Evolutionary conservation across 495 filamentous ascomycete genomes (phyloP), one percentile per base, ranked within the genome.

Genomic region (Elasticomyces elasticus): DNA sequence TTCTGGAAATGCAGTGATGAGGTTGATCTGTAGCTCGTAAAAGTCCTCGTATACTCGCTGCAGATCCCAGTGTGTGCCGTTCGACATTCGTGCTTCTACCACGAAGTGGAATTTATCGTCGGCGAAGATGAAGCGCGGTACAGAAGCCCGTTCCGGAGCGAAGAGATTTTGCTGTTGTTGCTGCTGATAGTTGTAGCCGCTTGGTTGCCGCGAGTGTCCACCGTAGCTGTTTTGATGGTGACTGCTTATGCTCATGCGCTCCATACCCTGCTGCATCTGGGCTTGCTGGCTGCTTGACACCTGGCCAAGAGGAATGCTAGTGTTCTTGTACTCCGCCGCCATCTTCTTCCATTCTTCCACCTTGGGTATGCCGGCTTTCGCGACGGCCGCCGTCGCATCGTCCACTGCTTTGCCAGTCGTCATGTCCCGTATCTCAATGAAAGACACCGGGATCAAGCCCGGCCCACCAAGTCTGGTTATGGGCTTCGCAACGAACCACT

Each of bases 321-420:
- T 95, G 66, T 97, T 95, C 76, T 98, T 98, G 72, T 97, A 98
- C 45, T 96, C 90, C 22, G 89, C 89, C 10, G 92, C 92, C 89
- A 96, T 95, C 73, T 94, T 94, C 77, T 98, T 97, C 92, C 92
- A 98, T 63, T 97, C 94, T 66, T 98, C 92, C 12, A 98, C 94
- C 66, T 85, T 85, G n/a, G 94, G 92, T 38, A 98, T 89, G 9
- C 92, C 92, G 37, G 94, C 92, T 62, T 82, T 79, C 56, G 79
- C 81, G 49, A 98, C 87, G 6, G 94, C 90, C 11, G 90, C 91
- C 28, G 87, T 77, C 4, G 89, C 78, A 68, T 97, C 90, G 9
- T 79, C 67, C 0, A 96, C 89, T 2, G 89, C 77, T 58, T 85
- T 78, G 22, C 89, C 87, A 3, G 84, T 86, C 23, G 83, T 79